phyloP scores from a whole-genome alignment of 2,329 filamentous ascomycete genomes.

The Helotiales sp. region DNA sequence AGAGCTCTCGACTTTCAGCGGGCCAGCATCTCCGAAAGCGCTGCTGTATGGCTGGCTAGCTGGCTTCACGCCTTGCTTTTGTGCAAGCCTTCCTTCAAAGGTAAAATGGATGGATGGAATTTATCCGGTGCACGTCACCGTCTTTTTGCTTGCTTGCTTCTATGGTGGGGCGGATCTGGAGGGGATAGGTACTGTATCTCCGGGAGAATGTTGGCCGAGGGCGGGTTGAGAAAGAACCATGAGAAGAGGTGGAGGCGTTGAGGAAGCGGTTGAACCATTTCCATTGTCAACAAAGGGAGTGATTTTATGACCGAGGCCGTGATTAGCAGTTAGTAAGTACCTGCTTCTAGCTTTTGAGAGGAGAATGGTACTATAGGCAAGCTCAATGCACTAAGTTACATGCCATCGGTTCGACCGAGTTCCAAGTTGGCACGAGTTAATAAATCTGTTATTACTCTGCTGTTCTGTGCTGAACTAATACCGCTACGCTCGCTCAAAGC shows the following conservation, averaged over 20 bases:
- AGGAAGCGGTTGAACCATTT: background rate
- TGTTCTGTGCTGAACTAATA: background rate
- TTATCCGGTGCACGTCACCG: conserved; percentile 23
- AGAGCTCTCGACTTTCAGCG: background rate
- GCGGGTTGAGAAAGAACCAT: background rate
- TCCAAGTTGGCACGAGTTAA: background rate
- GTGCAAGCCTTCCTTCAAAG: too few species aligned
- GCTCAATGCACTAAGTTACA: background rate
- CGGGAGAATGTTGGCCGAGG: background rate
- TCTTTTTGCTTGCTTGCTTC: background rate
- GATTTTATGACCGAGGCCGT: too few species aligned
- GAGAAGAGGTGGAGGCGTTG: background rate
- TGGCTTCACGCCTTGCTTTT: background rate
- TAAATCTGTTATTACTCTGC: conserved; percentile 6
- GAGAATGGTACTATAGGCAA: background rate
- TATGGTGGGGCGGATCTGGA: background rate
- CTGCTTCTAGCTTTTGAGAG: too few species aligned
- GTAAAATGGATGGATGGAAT: conserved; percentile 8
- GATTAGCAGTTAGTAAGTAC: background rate
- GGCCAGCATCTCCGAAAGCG: conserved; percentile 2
- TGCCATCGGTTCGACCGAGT: too few species aligned
- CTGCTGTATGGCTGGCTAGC: too few species aligned
- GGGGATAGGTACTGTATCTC: background rate
- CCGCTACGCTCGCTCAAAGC: conserved; percentile 1
- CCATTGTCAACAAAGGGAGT: background rate